Conservation (phyloP, 345 rosid genomes). For the Linum tenue region DNA sequence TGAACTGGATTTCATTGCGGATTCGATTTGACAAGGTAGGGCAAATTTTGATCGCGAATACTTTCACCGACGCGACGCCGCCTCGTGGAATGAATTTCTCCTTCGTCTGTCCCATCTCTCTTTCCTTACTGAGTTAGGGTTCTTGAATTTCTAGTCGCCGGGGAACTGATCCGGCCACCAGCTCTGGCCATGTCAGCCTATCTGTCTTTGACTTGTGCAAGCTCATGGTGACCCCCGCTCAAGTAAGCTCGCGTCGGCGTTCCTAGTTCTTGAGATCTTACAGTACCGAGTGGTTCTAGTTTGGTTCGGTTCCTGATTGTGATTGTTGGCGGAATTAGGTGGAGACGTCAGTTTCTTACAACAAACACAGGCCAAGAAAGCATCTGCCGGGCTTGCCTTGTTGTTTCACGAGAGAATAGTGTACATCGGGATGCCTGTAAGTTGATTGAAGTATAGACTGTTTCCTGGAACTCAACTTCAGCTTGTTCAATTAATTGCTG, state of each 20-base stretch:
- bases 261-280: background rate
- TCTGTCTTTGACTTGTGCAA: constrained; percentile 61
- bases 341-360: constrained; percentile 55
- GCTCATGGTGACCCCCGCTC: constrained; percentile 80
- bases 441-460: constrained; percentile 10
- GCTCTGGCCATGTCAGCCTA: too few species aligned
- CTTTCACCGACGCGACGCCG: too few species aligned
- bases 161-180: too few species aligned
- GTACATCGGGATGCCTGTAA: constrained; percentile 90
- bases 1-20: too few species aligned
- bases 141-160: too few species aligned
- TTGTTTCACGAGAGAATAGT: constrained; percentile 72
- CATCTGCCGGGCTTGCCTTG: constrained; percentile 80
- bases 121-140: too few species aligned
- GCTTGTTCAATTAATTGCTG: background rate
- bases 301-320: background rate
- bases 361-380: constrained; percentile 46
- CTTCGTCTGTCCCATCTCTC: too few species aligned
- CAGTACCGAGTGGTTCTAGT: background rate
- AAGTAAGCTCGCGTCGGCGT: constrained; percentile 22
- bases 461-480: background rate
- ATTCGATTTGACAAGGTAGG: too few species aligned
- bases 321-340: constrained; percentile 29
- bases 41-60: too few species aligned
- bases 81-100: too few species aligned